phyloP scores from a whole-genome alignment of 1,284 basidiomycete genomes.

The Pterulicium gracile region DNA sequence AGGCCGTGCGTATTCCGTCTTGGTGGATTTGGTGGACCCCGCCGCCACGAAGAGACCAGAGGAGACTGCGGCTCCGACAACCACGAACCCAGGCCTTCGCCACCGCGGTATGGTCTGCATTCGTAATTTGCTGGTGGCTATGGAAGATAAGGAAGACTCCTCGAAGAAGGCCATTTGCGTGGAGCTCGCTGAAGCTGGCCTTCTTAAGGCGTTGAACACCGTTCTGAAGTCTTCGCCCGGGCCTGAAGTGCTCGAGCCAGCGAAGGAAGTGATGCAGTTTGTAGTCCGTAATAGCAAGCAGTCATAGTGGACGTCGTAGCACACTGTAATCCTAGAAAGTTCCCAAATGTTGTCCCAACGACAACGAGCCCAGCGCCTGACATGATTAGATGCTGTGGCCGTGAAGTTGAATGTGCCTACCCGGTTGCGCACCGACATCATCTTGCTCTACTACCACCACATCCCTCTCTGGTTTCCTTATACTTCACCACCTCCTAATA shows the following conservation, averaged over 20 bases:
- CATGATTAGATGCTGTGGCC: no score
- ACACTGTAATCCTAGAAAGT: no score
- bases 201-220: slow-evolving; percentile 37
- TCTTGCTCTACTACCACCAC: no score
- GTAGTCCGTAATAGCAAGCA: slow-evolving; percentile 19
- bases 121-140: slow-evolving; percentile 46
- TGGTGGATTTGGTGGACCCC: slow-evolving; percentile 57
- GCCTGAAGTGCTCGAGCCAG: slow-evolving; percentile 27
- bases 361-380: no score
- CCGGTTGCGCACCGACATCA: no score
- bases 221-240: slow-evolving; percentile 30
- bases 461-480: no score
- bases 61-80: slow-evolving; percentile 17
- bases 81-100: slow-evolving; percentile 47
- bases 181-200: slow-evolving; percentile 38
- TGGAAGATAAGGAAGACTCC: slow-evolving; percentile 25
- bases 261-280: slow-evolving; percentile 33
- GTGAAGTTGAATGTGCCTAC: no score
- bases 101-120: slow-evolving; percentile 70
- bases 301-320: no score
- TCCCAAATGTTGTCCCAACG: no score
- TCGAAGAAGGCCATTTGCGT: slow-evolving; percentile 26
- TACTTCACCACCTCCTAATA: no score
- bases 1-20: slow-evolving; percentile 45
- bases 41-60: slow-evolving; percentile 23